These are phyloP conservation scores for Aspergillus aculeatinus DNA, from an alignment of 2,329 filamentous ascomycete genomes.

Conservation along the genomic window DNA sequence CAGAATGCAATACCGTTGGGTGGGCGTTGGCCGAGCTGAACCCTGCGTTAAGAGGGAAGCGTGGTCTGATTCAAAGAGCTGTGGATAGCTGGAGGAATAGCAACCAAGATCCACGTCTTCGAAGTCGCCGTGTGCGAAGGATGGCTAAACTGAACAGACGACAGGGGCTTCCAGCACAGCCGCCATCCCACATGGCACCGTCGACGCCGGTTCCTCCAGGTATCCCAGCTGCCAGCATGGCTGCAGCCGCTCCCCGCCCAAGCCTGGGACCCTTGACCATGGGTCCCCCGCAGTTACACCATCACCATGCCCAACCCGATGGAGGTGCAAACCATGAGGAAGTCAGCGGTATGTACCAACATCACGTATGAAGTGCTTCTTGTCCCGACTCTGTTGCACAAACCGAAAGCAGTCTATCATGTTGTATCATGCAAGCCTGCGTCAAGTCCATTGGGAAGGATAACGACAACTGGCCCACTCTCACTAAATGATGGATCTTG, in stretches of 20 bases:
- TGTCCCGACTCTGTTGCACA: constrained; percentile 11
- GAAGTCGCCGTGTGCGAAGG: constrained; percentile 85
- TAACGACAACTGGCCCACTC: constrained; percentile 5
- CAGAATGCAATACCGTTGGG: constrained; percentile 99
- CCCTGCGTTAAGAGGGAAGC: constrained; percentile 83
- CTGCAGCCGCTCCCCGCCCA: constrained; percentile 33
- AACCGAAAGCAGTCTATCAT: constrained; percentile 16
- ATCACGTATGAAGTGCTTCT: constrained; percentile 71
- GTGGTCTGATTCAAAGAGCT: constrained; percentile 91
- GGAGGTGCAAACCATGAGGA: constrained; percentile 63
- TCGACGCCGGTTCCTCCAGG: constrained; percentile 59
- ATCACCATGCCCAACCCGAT: constrained; percentile 71
- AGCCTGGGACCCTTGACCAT: constrained; percentile 63
- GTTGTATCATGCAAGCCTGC: constrained; percentile 9
- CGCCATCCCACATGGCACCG: constrained; percentile 65
- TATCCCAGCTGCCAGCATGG: constrained; percentile 64
- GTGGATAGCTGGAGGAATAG: constrained; percentile 99
- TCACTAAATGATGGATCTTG: constrained; percentile 6
- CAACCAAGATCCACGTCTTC: constrained; percentile 89
- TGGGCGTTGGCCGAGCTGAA: constrained; percentile 96
- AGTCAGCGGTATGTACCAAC: constrained; percentile 97
- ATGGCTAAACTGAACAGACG: constrained; percentile 95
- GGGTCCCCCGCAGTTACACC: constrained; percentile 67
- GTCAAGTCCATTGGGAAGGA: constrained; percentile 6
- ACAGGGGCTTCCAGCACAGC: constrained; percentile 66